These are phyloP conservation scores for Leccinum angustisporum DNA, from an alignment of 1,284 basidiomycete genomes.

Conservation along the genomic window DNA sequence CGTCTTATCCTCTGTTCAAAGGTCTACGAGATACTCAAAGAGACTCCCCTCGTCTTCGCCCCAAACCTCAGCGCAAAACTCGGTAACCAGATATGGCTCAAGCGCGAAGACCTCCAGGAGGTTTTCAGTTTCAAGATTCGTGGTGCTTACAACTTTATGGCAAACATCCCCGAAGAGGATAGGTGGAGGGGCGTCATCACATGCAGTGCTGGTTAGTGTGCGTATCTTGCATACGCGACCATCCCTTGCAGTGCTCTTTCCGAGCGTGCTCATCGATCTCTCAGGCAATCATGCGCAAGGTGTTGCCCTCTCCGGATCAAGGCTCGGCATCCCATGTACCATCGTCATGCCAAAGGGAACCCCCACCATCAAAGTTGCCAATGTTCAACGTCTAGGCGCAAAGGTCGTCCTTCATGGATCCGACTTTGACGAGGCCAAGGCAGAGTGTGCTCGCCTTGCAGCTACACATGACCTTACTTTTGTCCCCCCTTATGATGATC, in stretches of 20 bases:
- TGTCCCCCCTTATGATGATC: conserved; percentile 98
- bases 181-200: conserved; percentile 98
- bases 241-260: conserved; percentile 8
- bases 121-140: conserved; percentile 99
- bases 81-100: conserved; percentile 94
- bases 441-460: conserved; percentile 88
- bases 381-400: conserved; percentile 90
- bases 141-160: conserved; percentile 99
- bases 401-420: conserved; percentile 90
- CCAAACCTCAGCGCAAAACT: conserved; percentile 84
- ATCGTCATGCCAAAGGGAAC: conserved; percentile 98
- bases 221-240: conserved; percentile 36
- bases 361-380: conserved; percentile 94
- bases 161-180: conserved; percentile 82
- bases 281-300: conserved; percentile 98
- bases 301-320: conserved; percentile 89
- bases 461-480: conserved; percentile 78
- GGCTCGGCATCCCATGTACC: conserved; percentile 89
- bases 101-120: conserved; percentile 93
- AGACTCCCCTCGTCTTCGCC: conserved; percentile 89
- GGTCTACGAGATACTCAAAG: conserved; percentile 91
- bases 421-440: conserved; percentile 97
- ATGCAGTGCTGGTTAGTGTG: conserved; percentile 92
- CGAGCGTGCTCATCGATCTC: conserved; percentile 1
- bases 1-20: conserved; percentile 91